phyloP scores from a whole-genome alignment of 1,284 basidiomycete genomes.

The Puccinia novopanici region DNA sequence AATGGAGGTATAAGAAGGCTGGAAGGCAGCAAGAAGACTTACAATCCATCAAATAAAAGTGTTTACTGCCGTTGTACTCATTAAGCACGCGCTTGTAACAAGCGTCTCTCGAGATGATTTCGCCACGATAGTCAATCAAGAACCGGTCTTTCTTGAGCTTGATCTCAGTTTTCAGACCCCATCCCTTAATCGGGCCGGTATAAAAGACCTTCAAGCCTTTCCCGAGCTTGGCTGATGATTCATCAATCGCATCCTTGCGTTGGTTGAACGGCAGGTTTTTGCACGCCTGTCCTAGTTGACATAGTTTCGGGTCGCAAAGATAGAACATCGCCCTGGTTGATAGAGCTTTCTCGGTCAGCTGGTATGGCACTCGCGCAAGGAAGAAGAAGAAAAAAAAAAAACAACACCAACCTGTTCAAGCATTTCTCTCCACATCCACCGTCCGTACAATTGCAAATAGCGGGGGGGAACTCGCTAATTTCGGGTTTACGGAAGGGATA shows the following conservation, averaged over 20 bases:
- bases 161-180: constrained; percentile 49
- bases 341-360: neutral
- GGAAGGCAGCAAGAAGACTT: neutral
- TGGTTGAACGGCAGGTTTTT: constrained; percentile 44
- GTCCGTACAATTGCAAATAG: constrained; percentile 44
- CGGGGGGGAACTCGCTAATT: constrained; percentile 31
- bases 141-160: constrained; percentile 42
- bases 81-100: constrained; percentile 43
- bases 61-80: constrained; percentile 35
- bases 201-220: constrained; percentile 47
- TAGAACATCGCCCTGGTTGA: constrained; percentile 30
- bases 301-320: constrained; percentile 41
- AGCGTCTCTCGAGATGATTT: constrained; percentile 37
- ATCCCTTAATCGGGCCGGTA: constrained; percentile 36
- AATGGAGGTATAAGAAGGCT: neutral
- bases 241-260: constrained; percentile 43
- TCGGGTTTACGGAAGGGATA: constrained; percentile 41
- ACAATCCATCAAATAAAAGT: constrained; percentile 50
- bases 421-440: constrained; percentile 46
- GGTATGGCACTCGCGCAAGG: neutral
- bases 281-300: constrained; percentile 44
- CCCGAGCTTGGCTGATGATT: constrained; percentile 29
- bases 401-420: constrained; percentile 38
- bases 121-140: constrained; percentile 46
- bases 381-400: neutral